A percentile compares a stretch with the other conserved stretches of the same genome.
Evolutionary conservation across 2,329 filamentous ascomycete species (phyloP).

Genomic region (Bimuria novae-zelandiae): DNA sequence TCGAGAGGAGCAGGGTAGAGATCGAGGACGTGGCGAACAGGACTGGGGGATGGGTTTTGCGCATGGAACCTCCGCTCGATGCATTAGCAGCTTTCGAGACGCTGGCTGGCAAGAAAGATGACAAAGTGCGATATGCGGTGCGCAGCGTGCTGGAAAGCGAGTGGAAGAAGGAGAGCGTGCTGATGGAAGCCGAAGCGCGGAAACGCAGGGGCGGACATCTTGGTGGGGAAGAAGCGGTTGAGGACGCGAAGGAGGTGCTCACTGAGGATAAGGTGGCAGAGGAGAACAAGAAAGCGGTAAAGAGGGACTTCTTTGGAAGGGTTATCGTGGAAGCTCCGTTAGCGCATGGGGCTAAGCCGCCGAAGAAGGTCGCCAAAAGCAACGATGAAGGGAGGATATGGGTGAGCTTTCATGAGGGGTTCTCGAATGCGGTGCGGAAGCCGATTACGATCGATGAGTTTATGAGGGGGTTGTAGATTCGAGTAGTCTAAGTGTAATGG

Average conservation of each 20-base stretch:
- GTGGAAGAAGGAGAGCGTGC: slow-evolving; percentile 71
- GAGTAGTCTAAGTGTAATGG: too few species aligned
- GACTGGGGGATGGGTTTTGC: slow-evolving; percentile 76
- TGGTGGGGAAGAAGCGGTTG: slow-evolving; percentile 18
- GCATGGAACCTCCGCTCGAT: slow-evolving; percentile 94
- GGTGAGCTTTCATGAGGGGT: slow-evolving; percentile 88
- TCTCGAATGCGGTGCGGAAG: slow-evolving; percentile 90
- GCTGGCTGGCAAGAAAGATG: slow-evolving; percentile 60
- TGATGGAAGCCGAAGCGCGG: slow-evolving; percentile 68
- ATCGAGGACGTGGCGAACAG: slow-evolving; percentile 58
- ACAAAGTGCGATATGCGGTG: slow-evolving; percentile 86
- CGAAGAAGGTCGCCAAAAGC: slow-evolving; percentile 38
- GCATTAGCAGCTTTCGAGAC: slow-evolving; percentile 76
- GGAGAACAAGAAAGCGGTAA: slow-evolving; percentile 52
- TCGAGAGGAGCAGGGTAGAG: slow-evolving; percentile 82
- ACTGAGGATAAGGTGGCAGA: slow-evolving; percentile 28
- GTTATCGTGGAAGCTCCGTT: slow-evolving; percentile 59
- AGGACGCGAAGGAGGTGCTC: slow-evolving; percentile 22
- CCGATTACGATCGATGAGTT: slow-evolving; percentile 82
- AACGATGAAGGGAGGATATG: slow-evolving; percentile 68
- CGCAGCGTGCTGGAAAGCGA: slow-evolving; percentile 93
- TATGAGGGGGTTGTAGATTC: slow-evolving; percentile 68
- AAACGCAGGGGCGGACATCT: slow-evolving; percentile 55
- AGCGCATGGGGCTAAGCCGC: slow-evolving; percentile 48
- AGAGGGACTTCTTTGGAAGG: slow-evolving; percentile 85